These are phyloP conservation scores for Zygnema cylindricum DNA, from an alignment of 139 green algal species.

Conservation along the genomic window DNA sequence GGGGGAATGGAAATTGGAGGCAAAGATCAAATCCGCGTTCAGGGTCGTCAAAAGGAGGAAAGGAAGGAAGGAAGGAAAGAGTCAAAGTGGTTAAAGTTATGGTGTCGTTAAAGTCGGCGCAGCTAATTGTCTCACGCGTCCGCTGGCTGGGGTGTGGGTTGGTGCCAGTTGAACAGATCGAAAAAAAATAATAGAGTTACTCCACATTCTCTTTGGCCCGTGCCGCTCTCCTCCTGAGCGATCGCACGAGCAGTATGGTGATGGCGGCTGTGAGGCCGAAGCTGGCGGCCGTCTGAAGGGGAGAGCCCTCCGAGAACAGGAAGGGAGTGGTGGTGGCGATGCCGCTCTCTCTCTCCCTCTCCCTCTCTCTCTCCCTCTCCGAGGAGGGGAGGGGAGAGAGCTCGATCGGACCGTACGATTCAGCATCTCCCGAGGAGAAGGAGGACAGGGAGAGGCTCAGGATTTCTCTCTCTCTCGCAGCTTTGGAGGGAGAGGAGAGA, in stretches of 20 bases:
- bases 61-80: not conserved
- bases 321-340: not conserved
- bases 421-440: not conserved
- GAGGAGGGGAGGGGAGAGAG: not conserved
- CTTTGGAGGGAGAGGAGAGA: not conserved
- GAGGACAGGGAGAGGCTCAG: not conserved
- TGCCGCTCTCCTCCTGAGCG: slow-evolving; percentile 32
- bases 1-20: not conserved
- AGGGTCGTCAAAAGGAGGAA: not conserved
- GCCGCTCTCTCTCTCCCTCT: not conserved
- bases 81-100: not conserved
- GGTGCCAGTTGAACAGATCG: not conserved
- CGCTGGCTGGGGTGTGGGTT: not conserved
- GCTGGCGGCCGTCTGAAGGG: slow-evolving; percentile 49
- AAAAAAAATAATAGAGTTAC: not conserved
- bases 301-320: slow-evolving; percentile 14
- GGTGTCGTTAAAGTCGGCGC: not conserved
- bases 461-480: too few relatives aligned
- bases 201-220: slow-evolving; percentile 28
- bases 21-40: not conserved
- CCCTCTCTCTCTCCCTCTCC: not conserved
- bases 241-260: slow-evolving; percentile 41
- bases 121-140: too few relatives aligned
- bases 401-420: slow-evolving; percentile 4
- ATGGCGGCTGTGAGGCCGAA: slow-evolving; percentile 44